These are phyloP conservation scores for Malus orientalis DNA, from an alignment of 306 rosid genomes.

Conservation along the genomic window DNA sequence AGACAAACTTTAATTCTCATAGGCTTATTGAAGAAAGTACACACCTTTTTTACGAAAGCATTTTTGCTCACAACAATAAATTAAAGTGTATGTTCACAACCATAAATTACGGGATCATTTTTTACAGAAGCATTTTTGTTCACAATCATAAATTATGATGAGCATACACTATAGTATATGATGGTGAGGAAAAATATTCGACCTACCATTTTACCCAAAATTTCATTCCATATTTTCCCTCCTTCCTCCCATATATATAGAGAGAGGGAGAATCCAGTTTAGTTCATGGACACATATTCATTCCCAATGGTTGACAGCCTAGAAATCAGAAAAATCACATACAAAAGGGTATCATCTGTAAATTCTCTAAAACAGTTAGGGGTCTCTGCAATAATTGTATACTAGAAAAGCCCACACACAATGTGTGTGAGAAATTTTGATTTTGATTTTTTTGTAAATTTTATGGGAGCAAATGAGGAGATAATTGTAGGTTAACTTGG, in stretches of 20 bases:
- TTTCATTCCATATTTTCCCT: background rate
- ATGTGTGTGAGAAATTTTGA: too few relatives aligned
- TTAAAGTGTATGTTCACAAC: too few relatives aligned
- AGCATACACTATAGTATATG: too few relatives aligned
- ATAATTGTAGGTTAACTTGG: too few relatives aligned
- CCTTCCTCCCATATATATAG: too few relatives aligned
- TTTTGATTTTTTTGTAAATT: too few relatives aligned
- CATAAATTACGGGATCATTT: too few relatives aligned
- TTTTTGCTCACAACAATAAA: too few relatives aligned
- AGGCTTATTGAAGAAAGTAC: too few relatives aligned
- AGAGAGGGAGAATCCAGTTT: background rate
- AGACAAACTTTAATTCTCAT: background rate
- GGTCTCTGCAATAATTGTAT: background rate
- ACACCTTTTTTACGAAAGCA: background rate
- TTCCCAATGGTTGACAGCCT: constrained; percentile 4
- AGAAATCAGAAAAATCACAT: background rate
- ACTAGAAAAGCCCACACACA: background rate
- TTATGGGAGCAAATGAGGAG: too few relatives aligned
- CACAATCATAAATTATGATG: too few relatives aligned
- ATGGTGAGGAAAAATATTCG: too few relatives aligned
- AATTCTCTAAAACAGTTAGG: constrained; percentile 6
- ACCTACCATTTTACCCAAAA: background rate
- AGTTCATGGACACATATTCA: background rate
- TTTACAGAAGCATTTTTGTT: background rate
- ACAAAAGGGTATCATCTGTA: background rate